Evolutionary conservation across 2,329 filamentous ascomycete species (phyloP).

Genomic region (Thielaviopsis euricoi): DNA sequence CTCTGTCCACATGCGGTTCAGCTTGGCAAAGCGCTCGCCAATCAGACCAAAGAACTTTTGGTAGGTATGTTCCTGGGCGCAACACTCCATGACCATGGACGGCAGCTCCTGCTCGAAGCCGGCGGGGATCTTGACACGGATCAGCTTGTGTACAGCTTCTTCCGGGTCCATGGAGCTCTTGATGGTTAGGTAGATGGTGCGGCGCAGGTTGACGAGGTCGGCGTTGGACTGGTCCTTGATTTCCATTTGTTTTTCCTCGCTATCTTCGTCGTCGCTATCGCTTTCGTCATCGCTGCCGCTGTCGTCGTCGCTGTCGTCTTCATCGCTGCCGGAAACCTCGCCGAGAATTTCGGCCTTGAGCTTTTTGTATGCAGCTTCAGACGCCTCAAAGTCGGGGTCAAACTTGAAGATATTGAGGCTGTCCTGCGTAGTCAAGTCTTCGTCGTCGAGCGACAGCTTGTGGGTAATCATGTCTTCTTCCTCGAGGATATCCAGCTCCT

Average conservation of each 20-base stretch:
- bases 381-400: slow-evolving; percentile 74
- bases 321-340: slow-evolving; percentile 74
- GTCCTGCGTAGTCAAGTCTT: slow-evolving; percentile 66
- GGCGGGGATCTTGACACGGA: slow-evolving; percentile 76
- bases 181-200: slow-evolving; percentile 93
- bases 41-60: slow-evolving; percentile 95
- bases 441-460: slow-evolving; percentile 60
- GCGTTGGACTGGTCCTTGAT: slow-evolving; percentile 98
- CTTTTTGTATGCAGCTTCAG: slow-evolving; percentile 79
- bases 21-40: slow-evolving; percentile 85
- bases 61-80: slow-evolving; percentile 90
- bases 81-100: slow-evolving; percentile 95
- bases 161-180: slow-evolving; percentile 94
- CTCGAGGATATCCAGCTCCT: slow-evolving; percentile 88
- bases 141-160: slow-evolving; percentile 92
- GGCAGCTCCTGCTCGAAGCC: slow-evolving; percentile 82
- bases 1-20: slow-evolving; percentile 88
- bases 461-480: slow-evolving; percentile 98
- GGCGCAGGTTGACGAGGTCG: slow-evolving; percentile 79
- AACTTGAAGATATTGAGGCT: slow-evolving; percentile 90
- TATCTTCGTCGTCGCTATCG: slow-evolving; percentile 55
- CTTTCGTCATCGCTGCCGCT: slow-evolving; percentile 49
- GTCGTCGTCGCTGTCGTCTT: slow-evolving; percentile 41
- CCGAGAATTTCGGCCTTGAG: slow-evolving; percentile 88
- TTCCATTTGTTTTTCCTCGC: slow-evolving; percentile 70